Percentiles rank a stretch among this genome's conserved stretches.
Evolutionary conservation across 78 protist species (phyloP).

Genomic region (Dictyostelium discoideum): dicty_2.7 NC_007089.4:1845001-1845500

Average conservation of each 20-base stretch:
- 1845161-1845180: not conserved
- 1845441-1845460: not conserved
- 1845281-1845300: conserved; percentile 8
- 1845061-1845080: not conserved
- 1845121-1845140: not conserved
- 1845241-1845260: not conserved
- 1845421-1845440: not conserved
- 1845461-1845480: too few relatives aligned
- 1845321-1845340: not conserved
- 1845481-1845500: too few relatives aligned
- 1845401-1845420: too few relatives aligned
- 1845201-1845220: not conserved
- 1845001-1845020: not conserved
- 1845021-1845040: not conserved
- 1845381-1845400: not conserved
- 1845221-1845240: not conserved
- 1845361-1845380: not conserved
- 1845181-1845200: not conserved
- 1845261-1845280: not conserved
- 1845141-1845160: not conserved
- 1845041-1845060: not conserved
- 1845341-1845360: not conserved
- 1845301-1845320: not conserved
- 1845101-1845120: not conserved
- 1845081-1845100: not conserved